Base-by-base conservation (phyloP, 805 yeast species). In the Wickerhamomyces strasburgensis region DNA sequence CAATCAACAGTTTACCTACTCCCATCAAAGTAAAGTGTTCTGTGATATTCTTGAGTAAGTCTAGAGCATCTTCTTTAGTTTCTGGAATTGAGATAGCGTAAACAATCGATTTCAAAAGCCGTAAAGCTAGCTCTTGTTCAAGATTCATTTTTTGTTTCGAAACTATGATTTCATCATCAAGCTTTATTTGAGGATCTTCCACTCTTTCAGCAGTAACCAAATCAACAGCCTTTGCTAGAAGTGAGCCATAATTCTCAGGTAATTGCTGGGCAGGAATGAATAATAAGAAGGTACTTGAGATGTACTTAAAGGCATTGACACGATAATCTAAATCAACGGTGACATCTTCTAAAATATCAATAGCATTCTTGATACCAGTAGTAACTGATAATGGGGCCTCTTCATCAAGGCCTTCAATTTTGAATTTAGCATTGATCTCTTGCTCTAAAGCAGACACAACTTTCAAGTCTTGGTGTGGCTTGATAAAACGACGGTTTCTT, bases 401-500 rank as follows among this genome's bases (percentile, higher is more conserved):
- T 4, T 64, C 67, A 0, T 65, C 55, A 33, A 87, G 58, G 2
- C 95, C 95, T 44, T 84, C 80, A 27, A 90, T 73, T 31, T 69
- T 68, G 56, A 90, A 76, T 35, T 76, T 57, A 0, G 90, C 88
- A 14, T 75, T 67, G 7, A 85, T 65, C 43, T 84, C 84, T 49
- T 83, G 86, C 39, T 81, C 80, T n/a, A 75, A 52, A 29, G 56
- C 60, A 1, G 74, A 66, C 41, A 71, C 72, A 1, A 75, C 61
- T 32, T 69, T 65, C 47, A 93, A 64, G 39, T 84, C 81, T 29
- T 73, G 64, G 27, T 89, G 87, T 2, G 94, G 83, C 39, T 77
- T 78, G 50, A 93, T 70, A 55, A 87, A 86, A 35, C 82, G 79
- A 49, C 96, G 79, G 52, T 93, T 93, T 54, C 98, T 75, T 2